Conservation (phyloP, 176 grass and related monocot species). For the Leersia perrieri region DNA sequence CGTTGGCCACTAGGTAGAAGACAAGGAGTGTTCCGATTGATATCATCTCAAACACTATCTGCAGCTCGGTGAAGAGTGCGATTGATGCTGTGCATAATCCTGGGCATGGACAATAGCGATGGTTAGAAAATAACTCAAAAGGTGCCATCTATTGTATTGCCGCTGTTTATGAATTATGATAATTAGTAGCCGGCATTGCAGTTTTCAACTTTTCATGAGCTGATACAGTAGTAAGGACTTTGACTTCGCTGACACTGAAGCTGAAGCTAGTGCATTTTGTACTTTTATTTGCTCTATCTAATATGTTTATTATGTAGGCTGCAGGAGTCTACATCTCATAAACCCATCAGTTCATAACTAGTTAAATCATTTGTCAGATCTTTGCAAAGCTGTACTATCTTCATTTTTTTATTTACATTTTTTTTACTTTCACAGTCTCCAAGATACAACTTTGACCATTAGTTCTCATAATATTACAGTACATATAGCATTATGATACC, state of each 20-base stretch:
- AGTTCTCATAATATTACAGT: neutral
- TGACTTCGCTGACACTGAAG: too few relatives aligned
- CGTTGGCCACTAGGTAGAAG: conserved; percentile 94
- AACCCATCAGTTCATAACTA: neutral
- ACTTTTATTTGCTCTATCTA: neutral
- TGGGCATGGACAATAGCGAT: conserved; percentile 14
- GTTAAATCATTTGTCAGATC: neutral
- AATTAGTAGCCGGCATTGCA: neutral
- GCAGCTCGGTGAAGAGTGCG: conserved; percentile 80
- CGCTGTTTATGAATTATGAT: neutral
- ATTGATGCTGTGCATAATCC: conserved; percentile 73
- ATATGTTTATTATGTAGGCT: neutral
- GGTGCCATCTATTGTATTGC: neutral
- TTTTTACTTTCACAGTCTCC: neutral
- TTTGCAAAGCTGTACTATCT: neutral
- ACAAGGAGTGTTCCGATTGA: conserved; percentile 90
- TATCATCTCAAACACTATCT: conserved; percentile 83
- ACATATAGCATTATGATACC: neutral
- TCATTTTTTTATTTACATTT: neutral
- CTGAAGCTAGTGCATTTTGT: neutral
- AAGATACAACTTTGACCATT: neutral
- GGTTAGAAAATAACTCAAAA: conserved; percentile 5
- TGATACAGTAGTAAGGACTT: neutral
- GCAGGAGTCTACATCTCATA: neutral
- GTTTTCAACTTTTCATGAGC: neutral